These are phyloP conservation scores for Kluyveromyces marxianus DNA, from an alignment of 1,139 yeast genomes.

Conservation along the genomic window DNA sequence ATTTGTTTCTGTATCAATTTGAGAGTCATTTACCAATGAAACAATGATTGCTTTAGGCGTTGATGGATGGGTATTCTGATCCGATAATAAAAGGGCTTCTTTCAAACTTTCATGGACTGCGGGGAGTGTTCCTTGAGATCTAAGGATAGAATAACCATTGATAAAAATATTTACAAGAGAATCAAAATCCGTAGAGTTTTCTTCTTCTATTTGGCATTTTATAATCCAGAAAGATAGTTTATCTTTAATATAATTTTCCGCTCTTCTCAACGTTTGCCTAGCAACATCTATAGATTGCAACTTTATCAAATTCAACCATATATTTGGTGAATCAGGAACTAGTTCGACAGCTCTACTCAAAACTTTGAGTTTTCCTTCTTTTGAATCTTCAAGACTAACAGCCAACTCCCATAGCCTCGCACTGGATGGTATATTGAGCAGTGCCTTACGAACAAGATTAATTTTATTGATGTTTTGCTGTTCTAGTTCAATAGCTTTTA, in stretches of 20 bases:
- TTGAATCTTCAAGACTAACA: conserved; percentile 43
- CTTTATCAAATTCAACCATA: conserved; percentile 53
- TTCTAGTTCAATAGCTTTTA: conserved; percentile 61
- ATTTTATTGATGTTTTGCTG: conserved; percentile 44
- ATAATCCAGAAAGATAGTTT: conserved; percentile 32
- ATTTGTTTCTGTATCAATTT: not conserved
- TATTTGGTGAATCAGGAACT: conserved; percentile 52
- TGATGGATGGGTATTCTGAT: conserved; percentile 17
- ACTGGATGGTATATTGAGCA: conserved; percentile 45
- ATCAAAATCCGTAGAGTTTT: conserved; percentile 35
- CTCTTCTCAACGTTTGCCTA: conserved; percentile 46
- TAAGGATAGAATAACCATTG: conserved; percentile 46
- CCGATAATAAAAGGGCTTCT: conserved; percentile 38
- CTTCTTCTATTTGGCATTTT: conserved; percentile 67
- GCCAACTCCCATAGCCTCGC: conserved; percentile 47
- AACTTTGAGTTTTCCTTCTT: conserved; percentile 45
- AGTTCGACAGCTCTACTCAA: conserved; percentile 62
- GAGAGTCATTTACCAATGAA: conserved; percentile 21
- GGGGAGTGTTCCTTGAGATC: conserved; percentile 40
- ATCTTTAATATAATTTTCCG: conserved; percentile 26
- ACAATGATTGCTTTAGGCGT: conserved; percentile 18
- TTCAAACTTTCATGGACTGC: conserved; percentile 42
- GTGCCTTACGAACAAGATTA: conserved; percentile 53
- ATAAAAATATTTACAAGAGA: conserved; percentile 41
- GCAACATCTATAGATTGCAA: conserved; percentile 42